Percentiles rank a stretch among this genome's conserved stretches.
These are phyloP conservation scores for Cladobotryum protrusum DNA, from an alignment of 2,329 filamentous ascomycete species.

Conservation along the genomic window DNA sequence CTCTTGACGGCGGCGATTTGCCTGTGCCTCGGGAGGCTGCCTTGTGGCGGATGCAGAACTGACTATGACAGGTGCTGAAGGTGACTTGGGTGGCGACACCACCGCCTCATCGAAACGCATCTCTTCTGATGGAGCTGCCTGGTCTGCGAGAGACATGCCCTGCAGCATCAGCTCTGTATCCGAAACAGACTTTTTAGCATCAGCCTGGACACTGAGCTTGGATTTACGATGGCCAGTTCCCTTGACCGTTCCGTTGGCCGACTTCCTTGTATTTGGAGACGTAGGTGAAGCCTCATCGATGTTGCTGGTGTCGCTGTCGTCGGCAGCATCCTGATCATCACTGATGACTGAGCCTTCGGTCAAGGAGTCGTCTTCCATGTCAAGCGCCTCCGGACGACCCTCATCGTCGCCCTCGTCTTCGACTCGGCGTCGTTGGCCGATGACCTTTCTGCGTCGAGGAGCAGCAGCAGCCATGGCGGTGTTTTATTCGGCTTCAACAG, in stretches of 20 bases:
- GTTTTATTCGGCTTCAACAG: slow-evolving; percentile 11
- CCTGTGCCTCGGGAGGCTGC: slow-evolving; percentile 47
- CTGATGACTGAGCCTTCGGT: slow-evolving; percentile 58
- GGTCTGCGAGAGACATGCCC: slow-evolving; percentile 42
- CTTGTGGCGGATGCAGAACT: slow-evolving; percentile 45
- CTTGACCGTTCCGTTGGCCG: slow-evolving; percentile 37
- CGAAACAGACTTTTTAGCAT: slow-evolving; percentile 30
- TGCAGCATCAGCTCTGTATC: slow-evolving; percentile 57
- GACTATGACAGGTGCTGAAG: slow-evolving; percentile 46
- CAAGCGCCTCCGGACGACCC: slow-evolving; percentile 46
- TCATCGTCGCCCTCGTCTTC: slow-evolving; percentile 69
- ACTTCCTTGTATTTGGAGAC: slow-evolving; percentile 35
- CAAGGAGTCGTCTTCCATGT: slow-evolving; percentile 59
- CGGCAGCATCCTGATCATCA: slow-evolving; percentile 54
- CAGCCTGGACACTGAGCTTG: slow-evolving; percentile 31
- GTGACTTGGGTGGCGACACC: slow-evolving; percentile 33
- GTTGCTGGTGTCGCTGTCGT: slow-evolving; percentile 60
- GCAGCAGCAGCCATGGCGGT: slow-evolving; percentile 28
- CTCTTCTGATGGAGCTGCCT: slow-evolving; percentile 35
- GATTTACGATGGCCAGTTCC: slow-evolving; percentile 24
- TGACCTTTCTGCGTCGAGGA: slow-evolving; percentile 56
- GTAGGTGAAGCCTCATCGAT: slow-evolving; percentile 51
- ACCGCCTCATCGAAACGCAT: slow-evolving; percentile 41
- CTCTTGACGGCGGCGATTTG: slow-evolving; percentile 71
- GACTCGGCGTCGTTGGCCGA: slow-evolving; percentile 61